phyloP scores from a whole-genome alignment of 495 filamentous ascomycete genomes.

The Penicillium salamii region DNA sequence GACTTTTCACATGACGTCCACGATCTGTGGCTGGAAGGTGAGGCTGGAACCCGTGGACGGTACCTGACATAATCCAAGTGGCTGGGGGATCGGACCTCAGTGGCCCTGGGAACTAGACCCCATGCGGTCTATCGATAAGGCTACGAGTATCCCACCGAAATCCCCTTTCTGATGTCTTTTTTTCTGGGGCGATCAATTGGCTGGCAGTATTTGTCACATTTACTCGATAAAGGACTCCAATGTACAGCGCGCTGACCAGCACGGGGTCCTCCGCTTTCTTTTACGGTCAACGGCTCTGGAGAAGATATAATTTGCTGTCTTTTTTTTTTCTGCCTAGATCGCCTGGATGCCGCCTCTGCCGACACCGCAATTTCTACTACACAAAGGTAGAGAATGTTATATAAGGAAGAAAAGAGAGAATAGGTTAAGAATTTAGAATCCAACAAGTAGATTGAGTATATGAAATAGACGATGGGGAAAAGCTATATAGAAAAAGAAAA shows the following conservation, averaged over 20 bases:
- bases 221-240: conserved; percentile 23
- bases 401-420: background rate
- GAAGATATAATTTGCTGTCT: conserved; percentile 11
- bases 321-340: conserved; percentile 8
- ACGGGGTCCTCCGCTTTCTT: conserved; percentile 19
- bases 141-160: conserved; percentile 22
- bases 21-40: conserved; percentile 6
- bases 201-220: conserved; percentile 30
- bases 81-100: conserved; percentile 5
- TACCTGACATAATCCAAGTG: conserved; percentile 16
- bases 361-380: conserved; percentile 1
- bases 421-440: too few species aligned
- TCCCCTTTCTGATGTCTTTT: conserved; percentile 19
- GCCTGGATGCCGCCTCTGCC: conserved; percentile 9
- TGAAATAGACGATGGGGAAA: too few species aligned
- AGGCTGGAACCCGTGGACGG: conserved; percentile 14
- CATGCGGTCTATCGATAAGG: conserved; percentile 25
- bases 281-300: conserved; percentile 2
- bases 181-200: conserved; percentile 27
- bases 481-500: too few species aligned
- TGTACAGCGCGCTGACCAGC: conserved; percentile 26
- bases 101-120: background rate
- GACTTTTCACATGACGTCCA: conserved; percentile 29
- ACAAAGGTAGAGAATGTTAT: background rate
- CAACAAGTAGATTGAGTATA: too few species aligned